Conservation (phyloP, 129 eudicot species). For the Mikania micrantha region DNA sequence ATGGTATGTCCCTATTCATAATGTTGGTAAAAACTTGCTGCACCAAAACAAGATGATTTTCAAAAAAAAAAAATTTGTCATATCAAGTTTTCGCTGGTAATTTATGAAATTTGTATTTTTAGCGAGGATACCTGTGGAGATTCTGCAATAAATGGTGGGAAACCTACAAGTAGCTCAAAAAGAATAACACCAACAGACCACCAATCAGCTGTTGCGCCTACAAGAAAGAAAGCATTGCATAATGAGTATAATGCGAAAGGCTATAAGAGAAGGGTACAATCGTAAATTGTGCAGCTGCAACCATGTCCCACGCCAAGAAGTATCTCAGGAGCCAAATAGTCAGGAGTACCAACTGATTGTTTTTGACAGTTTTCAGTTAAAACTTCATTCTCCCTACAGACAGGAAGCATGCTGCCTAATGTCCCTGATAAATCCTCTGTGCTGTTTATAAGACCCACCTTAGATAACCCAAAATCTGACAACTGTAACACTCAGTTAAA, state of each 20-base stretch:
- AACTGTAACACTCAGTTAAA: constrained; percentile 50
- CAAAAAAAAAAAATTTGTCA: neutral
- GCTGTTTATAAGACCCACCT: constrained; percentile 93
- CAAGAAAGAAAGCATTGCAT: constrained; percentile 15
- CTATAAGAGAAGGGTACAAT: neutral
- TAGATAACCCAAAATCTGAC: constrained; percentile 98
- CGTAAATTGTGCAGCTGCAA: constrained; percentile 22
- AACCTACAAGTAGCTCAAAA: constrained; percentile 88
- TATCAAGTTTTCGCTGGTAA: too few relatives aligned
- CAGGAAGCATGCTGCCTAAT: constrained; percentile 37
- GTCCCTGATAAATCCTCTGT: constrained; percentile 94
- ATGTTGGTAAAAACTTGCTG: constrained; percentile 96
- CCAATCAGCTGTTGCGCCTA: constrained; percentile 99
- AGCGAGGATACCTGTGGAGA: constrained; percentile 64
- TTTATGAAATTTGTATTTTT: neutral
- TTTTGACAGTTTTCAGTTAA: constrained; percentile 61
- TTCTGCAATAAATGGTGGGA: constrained; percentile 95
- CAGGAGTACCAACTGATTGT: constrained; percentile 96
- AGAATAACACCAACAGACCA: constrained; percentile 99
- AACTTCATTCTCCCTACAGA: constrained; percentile 45
- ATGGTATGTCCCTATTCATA: constrained; percentile 89
- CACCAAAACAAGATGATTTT: constrained; percentile 23
- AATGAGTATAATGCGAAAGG: neutral
- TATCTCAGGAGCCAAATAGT: constrained; percentile 98
- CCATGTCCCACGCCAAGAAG: constrained; percentile 99